Percentiles rank a stretch among this genome's conserved stretches.
Conservation (phyloP, 345 rosid species). For the Arabis hirsuta region DNA sequence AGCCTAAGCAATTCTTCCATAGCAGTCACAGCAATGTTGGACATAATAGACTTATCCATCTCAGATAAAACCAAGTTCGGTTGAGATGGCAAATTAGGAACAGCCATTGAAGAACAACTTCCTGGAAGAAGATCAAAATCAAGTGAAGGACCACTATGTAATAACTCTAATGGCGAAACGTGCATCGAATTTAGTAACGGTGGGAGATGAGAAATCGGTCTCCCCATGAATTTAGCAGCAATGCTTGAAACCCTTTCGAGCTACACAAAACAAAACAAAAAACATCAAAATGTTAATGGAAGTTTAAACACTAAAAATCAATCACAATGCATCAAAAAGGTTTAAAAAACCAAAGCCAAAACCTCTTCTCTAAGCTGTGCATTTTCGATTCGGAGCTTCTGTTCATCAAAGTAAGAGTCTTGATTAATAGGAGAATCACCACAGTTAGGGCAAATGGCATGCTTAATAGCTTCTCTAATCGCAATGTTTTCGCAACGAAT, state of each 20-base stretch:
- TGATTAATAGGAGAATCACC: slow-evolving; percentile 79
- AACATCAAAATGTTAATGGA: neutral
- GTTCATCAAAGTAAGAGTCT: slow-evolving; percentile 90
- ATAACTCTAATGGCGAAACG: slow-evolving; percentile 70
- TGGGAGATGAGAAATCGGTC: slow-evolving; percentile 89
- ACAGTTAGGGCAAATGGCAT: slow-evolving; percentile 88
- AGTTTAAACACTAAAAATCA: neutral
- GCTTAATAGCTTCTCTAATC: slow-evolving; percentile 89
- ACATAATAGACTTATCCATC: slow-evolving; percentile 89
- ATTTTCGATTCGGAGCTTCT: slow-evolving; percentile 81
- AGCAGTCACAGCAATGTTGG: slow-evolving; percentile 70
- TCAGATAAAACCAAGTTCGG: slow-evolving; percentile 62
- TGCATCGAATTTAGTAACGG: slow-evolving; percentile 72
- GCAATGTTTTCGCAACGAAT: slow-evolving; percentile 97
- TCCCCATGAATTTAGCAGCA: slow-evolving; percentile 90
- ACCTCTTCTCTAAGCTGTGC: slow-evolving; percentile 94
- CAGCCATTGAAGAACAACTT: slow-evolving; percentile 48
- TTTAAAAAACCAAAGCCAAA: neutral
- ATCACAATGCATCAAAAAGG: slow-evolving; percentile 14
- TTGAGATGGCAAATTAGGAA: slow-evolving; percentile 58
- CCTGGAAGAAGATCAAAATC: slow-evolving; percentile 91
- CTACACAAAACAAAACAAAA: slow-evolving; percentile 49
- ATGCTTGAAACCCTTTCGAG: slow-evolving; percentile 92
- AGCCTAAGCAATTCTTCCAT: slow-evolving; percentile 87
- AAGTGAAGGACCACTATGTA: slow-evolving; percentile 72